phyloP scores from a whole-genome alignment of 331 rosid genomes.

The Rhamnella rubrinervis region DNA sequence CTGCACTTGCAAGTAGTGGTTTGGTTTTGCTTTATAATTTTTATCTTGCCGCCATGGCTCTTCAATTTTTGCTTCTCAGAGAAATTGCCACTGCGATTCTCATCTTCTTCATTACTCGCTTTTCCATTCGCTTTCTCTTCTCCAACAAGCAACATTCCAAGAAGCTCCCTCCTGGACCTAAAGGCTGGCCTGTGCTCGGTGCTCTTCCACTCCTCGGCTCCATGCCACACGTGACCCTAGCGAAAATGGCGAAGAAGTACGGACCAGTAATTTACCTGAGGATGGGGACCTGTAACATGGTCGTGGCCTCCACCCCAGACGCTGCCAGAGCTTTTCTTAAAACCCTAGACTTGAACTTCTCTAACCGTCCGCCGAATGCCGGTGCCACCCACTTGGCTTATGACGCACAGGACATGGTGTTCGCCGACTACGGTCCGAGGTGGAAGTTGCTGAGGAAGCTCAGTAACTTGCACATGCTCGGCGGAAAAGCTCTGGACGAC shows the following conservation, averaged over 20 bases:
- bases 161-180: slow-evolving; percentile 48
- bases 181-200: slow-evolving; percentile 53
- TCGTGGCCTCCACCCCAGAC: slow-evolving; percentile 35
- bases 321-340: slow-evolving; percentile 41
- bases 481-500: slow-evolving; percentile 36
- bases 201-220: slow-evolving; percentile 43
- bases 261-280: slow-evolving; percentile 49
- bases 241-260: slow-evolving; percentile 33
- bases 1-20: no score
- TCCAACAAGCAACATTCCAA: background rate
- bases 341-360: slow-evolving; percentile 35
- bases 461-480: slow-evolving; percentile 38
- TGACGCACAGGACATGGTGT: slow-evolving; percentile 38
- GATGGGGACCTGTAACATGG: slow-evolving; percentile 49
- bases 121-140: slow-evolving; percentile 19
- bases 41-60: slow-evolving; percentile 4
- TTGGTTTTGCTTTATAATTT: no score
- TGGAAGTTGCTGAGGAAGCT: slow-evolving; percentile 48
- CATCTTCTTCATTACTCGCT: slow-evolving; percentile 31
- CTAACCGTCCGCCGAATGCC: slow-evolving; percentile 41
- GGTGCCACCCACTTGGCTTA: slow-evolving; percentile 41
- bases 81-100: slow-evolving; percentile 32
- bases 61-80: slow-evolving; percentile 8
- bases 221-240: slow-evolving; percentile 50
- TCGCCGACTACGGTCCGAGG: slow-evolving; percentile 38